These are phyloP conservation scores for Parascedosporium putredinis DNA, from an alignment of 2,329 filamentous ascomycete genomes.

Conservation along the genomic window DNA sequence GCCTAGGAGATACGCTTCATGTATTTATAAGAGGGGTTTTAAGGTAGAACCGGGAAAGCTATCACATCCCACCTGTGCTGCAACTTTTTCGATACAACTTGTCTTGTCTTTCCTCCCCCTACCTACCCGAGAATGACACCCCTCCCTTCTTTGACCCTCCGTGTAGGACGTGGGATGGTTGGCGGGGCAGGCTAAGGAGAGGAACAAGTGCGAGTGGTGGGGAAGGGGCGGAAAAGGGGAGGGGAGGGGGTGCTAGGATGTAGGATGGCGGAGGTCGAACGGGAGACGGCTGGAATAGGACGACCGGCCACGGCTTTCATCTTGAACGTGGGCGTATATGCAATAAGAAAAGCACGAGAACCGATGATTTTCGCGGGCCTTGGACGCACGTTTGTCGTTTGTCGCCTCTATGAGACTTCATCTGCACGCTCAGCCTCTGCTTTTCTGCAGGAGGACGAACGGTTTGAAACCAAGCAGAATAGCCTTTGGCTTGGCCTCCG, in stretches of 20 bases:
- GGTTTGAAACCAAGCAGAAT: neutral
- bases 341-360: too few species aligned
- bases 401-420: neutral
- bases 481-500: neutral
- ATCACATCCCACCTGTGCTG: conserved; percentile 2
- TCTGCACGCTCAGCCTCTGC: neutral
- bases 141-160: neutral
- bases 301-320: neutral
- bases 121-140: conserved; percentile 3
- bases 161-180: neutral
- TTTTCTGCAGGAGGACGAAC: neutral
- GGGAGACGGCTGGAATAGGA: neutral
- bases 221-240: neutral
- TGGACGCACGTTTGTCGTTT: too few species aligned
- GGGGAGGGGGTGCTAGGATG: neutral
- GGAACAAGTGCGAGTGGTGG: neutral
- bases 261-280: too few species aligned
- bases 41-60: conserved; percentile 3
- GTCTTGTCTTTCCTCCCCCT: neutral
- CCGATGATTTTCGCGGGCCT: too few species aligned
- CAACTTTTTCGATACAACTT: neutral
- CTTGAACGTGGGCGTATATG: too few species aligned
- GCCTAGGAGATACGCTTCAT: neutral
- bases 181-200: neutral
- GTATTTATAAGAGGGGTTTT: conserved; percentile 2